Evolutionary conservation across 2,329 filamentous ascomycete species (phyloP).

Genomic region (Fusarium duplospermum): DNA sequence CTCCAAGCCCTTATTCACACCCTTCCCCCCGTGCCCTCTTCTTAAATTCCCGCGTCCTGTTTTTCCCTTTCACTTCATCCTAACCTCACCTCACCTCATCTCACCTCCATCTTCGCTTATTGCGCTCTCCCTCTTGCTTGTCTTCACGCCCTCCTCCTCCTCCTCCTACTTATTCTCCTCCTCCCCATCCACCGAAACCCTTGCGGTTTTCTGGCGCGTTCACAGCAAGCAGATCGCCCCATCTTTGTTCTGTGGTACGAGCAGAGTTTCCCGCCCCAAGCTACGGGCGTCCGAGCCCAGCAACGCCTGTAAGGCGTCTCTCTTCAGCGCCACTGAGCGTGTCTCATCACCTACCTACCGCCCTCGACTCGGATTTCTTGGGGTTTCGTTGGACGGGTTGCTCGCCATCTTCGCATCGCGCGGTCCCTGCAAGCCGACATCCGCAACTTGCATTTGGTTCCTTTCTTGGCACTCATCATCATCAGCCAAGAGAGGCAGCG

Average conservation of each 20-base stretch:
- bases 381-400: not conserved
- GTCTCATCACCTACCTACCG: not conserved
- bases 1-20: constrained; percentile 43
- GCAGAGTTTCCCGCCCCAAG: constrained; percentile 13
- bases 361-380: not conserved
- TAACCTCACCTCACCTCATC: constrained; percentile 34
- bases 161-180: not conserved
- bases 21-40: constrained; percentile 34
- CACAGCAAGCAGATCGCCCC: constrained; percentile 30
- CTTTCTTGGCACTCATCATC: constrained; percentile 37
- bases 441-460: constrained; percentile 34
- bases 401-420: constrained; percentile 5
- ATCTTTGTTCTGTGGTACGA: constrained; percentile 30
- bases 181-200: constrained; percentile 1
- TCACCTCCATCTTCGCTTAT: constrained; percentile 3
- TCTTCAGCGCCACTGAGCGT: constrained; percentile 38
- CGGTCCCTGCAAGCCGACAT: constrained; percentile 30
- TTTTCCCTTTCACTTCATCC: constrained; percentile 25
- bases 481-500: constrained; percentile 26
- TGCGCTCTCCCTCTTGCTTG: not conserved
- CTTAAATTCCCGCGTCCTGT: constrained; percentile 45
- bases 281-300: constrained; percentile 40
- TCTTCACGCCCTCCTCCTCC: not conserved
- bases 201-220: constrained; percentile 30
- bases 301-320: constrained; percentile 36